A percentile compares a stretch with the other conserved stretches of the same genome.
phyloP scores from a whole-genome alignment of 2,329 filamentous ascomycete species.

The Penicillium sp. region DNA sequence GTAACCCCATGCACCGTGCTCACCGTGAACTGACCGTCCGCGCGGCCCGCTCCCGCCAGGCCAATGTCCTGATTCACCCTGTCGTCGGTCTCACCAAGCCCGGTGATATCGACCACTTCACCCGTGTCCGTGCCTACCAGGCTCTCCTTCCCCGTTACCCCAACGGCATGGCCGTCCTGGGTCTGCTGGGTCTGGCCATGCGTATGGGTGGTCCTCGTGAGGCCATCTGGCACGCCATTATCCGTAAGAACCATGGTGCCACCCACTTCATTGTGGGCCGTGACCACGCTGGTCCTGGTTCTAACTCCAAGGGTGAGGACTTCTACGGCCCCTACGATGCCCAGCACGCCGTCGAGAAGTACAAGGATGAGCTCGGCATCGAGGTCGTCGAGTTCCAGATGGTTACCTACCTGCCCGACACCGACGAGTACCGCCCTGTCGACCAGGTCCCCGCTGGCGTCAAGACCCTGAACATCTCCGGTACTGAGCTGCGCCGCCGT shows the following conservation, averaged over 20 bases:
- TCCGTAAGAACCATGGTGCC: conserved; percentile 98
- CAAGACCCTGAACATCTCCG: conserved; percentile 82
- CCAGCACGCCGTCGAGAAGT: conserved; percentile 92
- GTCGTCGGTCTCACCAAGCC: conserved; percentile 98
- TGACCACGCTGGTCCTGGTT: conserved; percentile 95
- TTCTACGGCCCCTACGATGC: conserved; percentile 99
- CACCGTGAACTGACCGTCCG: conserved; percentile 97
- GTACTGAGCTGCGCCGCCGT: conserved; percentile 84
- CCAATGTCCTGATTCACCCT: conserved; percentile 98
- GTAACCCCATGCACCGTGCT: conserved; percentile 98
- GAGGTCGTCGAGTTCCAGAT: conserved; percentile 99
- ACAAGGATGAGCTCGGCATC: conserved; percentile 93
- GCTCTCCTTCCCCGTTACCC: conserved; percentile 93
- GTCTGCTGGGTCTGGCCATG: conserved; percentile 93
- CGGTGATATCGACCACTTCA: conserved; percentile 99
- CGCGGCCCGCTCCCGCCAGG: conserved; percentile 89
- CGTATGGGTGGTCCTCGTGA: conserved; percentile 98
- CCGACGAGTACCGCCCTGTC: conserved; percentile 90
- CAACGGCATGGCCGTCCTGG: conserved; percentile 97
- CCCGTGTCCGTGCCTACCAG: conserved; percentile 97
- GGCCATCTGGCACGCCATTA: conserved; percentile 99
- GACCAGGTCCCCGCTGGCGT: conserved; percentile 80
- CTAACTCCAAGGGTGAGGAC: conserved; percentile 94
- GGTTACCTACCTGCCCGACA: conserved; percentile 98
- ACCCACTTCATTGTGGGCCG: conserved; percentile 99